Evolutionary conservation across 2,329 filamentous ascomycete species (phyloP), one percentile per base, ranked within the genome.

Genomic region (Alternaria sp.): DNA sequence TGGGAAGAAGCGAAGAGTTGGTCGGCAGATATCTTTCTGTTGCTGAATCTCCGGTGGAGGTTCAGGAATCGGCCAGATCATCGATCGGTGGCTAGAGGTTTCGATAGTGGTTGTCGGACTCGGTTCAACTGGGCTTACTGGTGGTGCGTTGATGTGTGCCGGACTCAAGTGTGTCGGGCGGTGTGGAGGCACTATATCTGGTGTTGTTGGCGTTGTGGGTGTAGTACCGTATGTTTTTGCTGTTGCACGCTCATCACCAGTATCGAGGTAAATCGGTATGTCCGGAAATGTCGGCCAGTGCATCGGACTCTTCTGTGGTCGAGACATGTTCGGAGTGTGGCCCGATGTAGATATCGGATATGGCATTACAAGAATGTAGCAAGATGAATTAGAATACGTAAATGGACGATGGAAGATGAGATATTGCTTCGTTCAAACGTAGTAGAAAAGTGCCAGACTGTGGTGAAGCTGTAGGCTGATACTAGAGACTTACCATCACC

Each of bases 191-290:
- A 22, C 3, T 0, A 22, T 40, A 1, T 73, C 68, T 5, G 70
- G 71, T 2, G 67, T 72, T 0, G 68, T 70, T 0, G 67, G 64
- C 3, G 70, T 71, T 0, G 70, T 72, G 1, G 69, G 67, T 1
- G 69, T 74, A 0, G 70, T 69, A 0, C 67, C 64, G 18, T 73
- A 72, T 1, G 68, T 60, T 18, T 68, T 70, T 1, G 61, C 40
- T 0, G 57, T 51, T 11, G 27, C 25, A 5, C 64, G 51, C 5
- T 65, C 63, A 30, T 73, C 66, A 3, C 57, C 50, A 0, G 70
- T 63, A 10, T 73, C 72, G 4, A 73, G 67, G 20, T 67, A 73
- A 4, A 73, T 73, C 0, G 72, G 72, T 14, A 74, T 72, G 4
- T 64, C 65, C 1, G 71, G 66, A n/a, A 64, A 73, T 0, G 60